Conservation (phyloP, 2,329 filamentous ascomycete species). For the Talaromyces sp. region DNA sequence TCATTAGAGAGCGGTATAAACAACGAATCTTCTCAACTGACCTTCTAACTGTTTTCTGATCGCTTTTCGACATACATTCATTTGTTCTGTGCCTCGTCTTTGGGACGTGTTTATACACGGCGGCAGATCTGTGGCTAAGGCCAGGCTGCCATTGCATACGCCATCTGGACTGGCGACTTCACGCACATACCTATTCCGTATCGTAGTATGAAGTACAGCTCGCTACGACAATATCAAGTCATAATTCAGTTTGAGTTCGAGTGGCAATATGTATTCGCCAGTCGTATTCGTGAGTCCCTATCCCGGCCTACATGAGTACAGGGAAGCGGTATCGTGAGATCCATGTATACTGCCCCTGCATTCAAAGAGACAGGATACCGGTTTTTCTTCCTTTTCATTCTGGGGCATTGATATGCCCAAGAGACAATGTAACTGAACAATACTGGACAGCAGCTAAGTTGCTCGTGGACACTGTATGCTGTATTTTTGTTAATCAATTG, state of each 20-base stretch:
- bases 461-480: neutral
- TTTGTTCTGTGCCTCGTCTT: too few species aligned
- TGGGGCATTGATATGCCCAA: constrained; percentile 3
- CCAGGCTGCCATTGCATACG: too few species aligned
- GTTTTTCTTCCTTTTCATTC: constrained; percentile 7
- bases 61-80: too few species aligned
- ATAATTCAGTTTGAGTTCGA: constrained; percentile 8
- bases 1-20: too few species aligned
- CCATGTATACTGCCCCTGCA: constrained; percentile 6
- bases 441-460: constrained; percentile 4
- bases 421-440: neutral
- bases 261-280: constrained; percentile 11
- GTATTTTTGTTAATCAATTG: too few species aligned
- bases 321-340: constrained; percentile 6
- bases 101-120: too few species aligned
- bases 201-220: constrained; percentile 7
- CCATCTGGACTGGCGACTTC: constrained; percentile 63
- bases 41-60: too few species aligned
- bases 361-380: constrained; percentile 6
- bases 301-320: constrained; percentile 7
- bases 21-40: too few species aligned
- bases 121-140: too few species aligned
- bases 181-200: constrained; percentile 7
- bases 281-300: too few species aligned
- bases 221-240: constrained; percentile 11